Evolutionary conservation across 805 yeast species (phyloP).

Genomic region (Starmerella lactis-condensi): DNA sequence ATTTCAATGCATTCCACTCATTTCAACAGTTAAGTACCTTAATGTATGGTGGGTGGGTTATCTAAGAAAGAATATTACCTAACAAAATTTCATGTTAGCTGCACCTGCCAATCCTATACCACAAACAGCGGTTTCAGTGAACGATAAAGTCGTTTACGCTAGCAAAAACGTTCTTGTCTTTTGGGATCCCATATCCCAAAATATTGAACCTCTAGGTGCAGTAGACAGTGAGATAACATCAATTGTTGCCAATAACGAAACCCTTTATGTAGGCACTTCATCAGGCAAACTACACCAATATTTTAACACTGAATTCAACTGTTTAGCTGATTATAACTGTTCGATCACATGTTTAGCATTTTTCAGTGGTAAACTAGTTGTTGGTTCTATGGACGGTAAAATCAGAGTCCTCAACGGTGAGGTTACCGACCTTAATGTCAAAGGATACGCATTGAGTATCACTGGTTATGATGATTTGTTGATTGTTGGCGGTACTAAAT

Average conservation of each 20-base stretch:
- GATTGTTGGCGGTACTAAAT: constrained; percentile 23
- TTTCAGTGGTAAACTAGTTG: constrained; percentile 24
- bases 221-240: constrained; percentile 5
- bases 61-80: background rate
- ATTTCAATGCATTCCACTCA: no score
- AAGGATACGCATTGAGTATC: constrained; percentile 19
- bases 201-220: background rate
- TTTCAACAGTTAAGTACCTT: no score
- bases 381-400: constrained; percentile 50
- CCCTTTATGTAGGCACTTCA: constrained; percentile 8
- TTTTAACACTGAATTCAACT: background rate
- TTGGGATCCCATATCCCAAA: constrained; percentile 4
- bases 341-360: constrained; percentile 3
- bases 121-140: constrained; percentile 2
- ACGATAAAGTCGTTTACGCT: constrained; percentile 5
- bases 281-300: constrained; percentile 2
- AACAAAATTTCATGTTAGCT: constrained; percentile 3
- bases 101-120: constrained; percentile 11
- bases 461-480: constrained; percentile 15
- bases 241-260: background rate
- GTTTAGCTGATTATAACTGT: constrained; percentile 1
- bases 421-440: constrained; percentile 5
- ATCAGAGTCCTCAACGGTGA: constrained; percentile 39
- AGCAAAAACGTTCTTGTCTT: constrained; percentile 3
- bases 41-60: no score